These are phyloP conservation scores for Fusarium keratoplasticum DNA, from an alignment of 2,329 filamentous ascomycete genomes.

Conservation along the genomic window DNA sequence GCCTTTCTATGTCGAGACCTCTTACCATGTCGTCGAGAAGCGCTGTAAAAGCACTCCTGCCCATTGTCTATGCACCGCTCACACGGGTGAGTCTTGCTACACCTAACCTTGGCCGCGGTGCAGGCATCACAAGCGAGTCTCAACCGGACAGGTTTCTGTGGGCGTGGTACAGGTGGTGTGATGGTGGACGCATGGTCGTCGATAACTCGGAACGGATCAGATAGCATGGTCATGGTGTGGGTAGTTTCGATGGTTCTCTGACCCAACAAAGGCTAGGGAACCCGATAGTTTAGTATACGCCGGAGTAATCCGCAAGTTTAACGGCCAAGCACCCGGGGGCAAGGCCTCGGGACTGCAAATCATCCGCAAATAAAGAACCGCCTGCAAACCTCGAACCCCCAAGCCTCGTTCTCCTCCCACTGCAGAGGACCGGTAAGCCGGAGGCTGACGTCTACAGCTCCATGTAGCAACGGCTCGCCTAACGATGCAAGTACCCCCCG, in stretches of 20 bases:
- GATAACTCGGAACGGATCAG: constrained; percentile 10
- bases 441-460: constrained; percentile 1
- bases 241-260: not conserved
- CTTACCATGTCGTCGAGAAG: constrained; percentile 21
- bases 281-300: not conserved
- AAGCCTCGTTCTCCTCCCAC: constrained; percentile 15
- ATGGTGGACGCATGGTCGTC: not conserved
- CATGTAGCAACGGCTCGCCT: not conserved
- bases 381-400: not conserved
- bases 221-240: not conserved
- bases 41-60: constrained; percentile 26
- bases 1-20: constrained; percentile 21
- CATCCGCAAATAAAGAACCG: constrained; percentile 3
- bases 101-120: constrained; percentile 33
- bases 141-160: constrained; percentile 20
- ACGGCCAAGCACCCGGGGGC: not conserved
- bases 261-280: not conserved
- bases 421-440: constrained; percentile 25
- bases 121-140: constrained; percentile 33
- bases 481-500: not conserved
- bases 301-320: constrained; percentile 11
- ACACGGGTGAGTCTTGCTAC: constrained; percentile 32
- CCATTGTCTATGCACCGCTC: constrained; percentile 31
- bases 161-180: not conserved
- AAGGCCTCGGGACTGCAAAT: not conserved